Conservation (phyloP, 208 protist species). For the Leishmania tarentolae region DNA sequence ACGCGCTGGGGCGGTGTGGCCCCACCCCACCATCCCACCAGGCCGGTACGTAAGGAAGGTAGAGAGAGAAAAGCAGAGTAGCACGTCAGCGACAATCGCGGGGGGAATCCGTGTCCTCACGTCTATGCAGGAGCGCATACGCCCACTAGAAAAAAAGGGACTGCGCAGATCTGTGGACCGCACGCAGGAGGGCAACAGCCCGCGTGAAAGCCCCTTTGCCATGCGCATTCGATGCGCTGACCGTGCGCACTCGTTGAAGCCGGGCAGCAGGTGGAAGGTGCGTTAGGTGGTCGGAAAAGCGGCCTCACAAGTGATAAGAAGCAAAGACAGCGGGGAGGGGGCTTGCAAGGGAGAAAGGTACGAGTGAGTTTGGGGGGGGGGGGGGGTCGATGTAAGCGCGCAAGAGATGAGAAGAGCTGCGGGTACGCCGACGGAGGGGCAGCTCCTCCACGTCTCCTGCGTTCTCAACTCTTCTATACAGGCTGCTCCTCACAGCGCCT, state of each 20-base stretch:
- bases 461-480: neutral
- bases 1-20: neutral
- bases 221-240: neutral
- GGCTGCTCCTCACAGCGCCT: neutral
- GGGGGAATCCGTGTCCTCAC: neutral
- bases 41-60: neutral
- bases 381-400: neutral
- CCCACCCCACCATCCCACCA: no score
- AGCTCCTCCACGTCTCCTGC: neutral
- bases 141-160: neutral
- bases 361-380: neutral
- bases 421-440: neutral
- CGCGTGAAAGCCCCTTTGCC: neutral
- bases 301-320: neutral
- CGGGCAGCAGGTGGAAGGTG: neutral
- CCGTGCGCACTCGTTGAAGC: neutral
- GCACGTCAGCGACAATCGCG: neutral
- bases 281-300: neutral
- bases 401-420: neutral
- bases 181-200: neutral
- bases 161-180: no score
- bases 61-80: neutral
- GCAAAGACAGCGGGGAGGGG: neutral
- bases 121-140: neutral
- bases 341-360: neutral